Conservation (phyloP, 1,284 basidiomycete genomes). For the Takashimella koratensis region DNA sequence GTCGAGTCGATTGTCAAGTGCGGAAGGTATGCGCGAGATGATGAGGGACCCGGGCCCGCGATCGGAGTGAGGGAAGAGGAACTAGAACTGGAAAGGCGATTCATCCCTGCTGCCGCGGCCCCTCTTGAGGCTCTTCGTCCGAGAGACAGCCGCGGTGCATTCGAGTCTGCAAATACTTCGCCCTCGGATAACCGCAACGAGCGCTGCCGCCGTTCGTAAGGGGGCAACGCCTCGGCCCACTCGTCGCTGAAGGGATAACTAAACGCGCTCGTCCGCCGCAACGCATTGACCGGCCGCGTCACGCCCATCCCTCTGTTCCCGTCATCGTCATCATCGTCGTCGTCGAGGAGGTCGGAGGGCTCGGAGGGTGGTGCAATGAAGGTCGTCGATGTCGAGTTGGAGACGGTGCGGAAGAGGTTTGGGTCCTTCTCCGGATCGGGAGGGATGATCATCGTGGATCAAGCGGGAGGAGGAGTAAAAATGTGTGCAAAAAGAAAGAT, state of each 20-base stretch:
- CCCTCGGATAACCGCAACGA: conserved; percentile 7
- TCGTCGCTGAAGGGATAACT: conserved; percentile 22
- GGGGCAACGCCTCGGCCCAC: conserved; percentile 31
- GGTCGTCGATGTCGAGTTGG: conserved; percentile 21
- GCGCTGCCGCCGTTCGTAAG: conserved; percentile 27
- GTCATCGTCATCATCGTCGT: conserved; percentile 5
- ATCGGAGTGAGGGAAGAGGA: background rate
- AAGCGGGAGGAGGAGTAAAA: too few species aligned
- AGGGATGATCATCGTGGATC: conserved; percentile 48
- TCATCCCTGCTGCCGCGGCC: too few species aligned
- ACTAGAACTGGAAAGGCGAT: background rate
- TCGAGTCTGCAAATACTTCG: conserved; percentile 9
- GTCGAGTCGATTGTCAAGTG: background rate
- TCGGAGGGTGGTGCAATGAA: conserved; percentile 25
- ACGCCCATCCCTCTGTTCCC: background rate
- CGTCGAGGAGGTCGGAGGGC: background rate
- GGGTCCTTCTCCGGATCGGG: conserved; percentile 49
- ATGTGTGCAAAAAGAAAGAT: too few species aligned
- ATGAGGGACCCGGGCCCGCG: background rate
- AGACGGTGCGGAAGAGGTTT: conserved; percentile 28
- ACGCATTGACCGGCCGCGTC: background rate
- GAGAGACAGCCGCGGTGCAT: background rate
- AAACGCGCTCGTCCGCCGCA: conserved; percentile 4
- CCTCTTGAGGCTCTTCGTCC: too few species aligned
- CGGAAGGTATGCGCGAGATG: background rate